A percentile compares a stretch with the other conserved stretches of the same genome.
phyloP scores from a whole-genome alignment of 2,329 filamentous ascomycete genomes.

The Ceratocystiopsis sp. region DNA sequence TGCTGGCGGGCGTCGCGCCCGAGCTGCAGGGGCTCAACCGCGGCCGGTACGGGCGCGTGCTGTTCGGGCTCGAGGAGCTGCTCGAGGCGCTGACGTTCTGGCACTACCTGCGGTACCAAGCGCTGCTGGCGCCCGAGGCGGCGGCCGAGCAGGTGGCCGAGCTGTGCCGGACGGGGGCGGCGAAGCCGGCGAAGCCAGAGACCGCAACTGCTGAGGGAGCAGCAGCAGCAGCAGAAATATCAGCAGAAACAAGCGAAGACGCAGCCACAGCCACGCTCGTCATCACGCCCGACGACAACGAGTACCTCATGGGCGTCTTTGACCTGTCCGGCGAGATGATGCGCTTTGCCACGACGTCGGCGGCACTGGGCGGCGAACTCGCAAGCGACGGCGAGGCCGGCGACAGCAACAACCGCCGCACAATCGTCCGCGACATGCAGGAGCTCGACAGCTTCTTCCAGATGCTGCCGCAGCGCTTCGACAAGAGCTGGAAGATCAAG shows the following conservation, averaged over 20 bases:
- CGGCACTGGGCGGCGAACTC: conserved; percentile 52
- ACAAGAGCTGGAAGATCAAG: conserved; percentile 54
- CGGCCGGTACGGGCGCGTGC: conserved; percentile 62
- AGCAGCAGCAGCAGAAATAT: not conserved
- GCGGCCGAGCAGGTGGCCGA: conserved; percentile 30
- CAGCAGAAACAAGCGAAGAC: conserved; percentile 16
- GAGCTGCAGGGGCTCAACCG: conserved; percentile 69
- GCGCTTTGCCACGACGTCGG: conserved; percentile 81
- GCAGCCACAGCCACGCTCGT: conserved; percentile 4
- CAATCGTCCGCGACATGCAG: conserved; percentile 67
- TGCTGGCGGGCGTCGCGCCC: conserved; percentile 48
- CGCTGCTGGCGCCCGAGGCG: conserved; percentile 51
- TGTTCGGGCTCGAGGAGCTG: conserved; percentile 83
- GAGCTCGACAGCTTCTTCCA: conserved; percentile 62
- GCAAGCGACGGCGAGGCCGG: conserved; percentile 18
- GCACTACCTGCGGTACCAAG: conserved; percentile 68
- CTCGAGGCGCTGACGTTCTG: conserved; percentile 82
- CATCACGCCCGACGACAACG: conserved; percentile 55
- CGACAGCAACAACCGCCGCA: conserved; percentile 18
- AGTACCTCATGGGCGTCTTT: conserved; percentile 83
- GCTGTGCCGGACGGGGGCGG: conserved; percentile 17
- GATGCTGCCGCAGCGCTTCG: conserved; percentile 43
- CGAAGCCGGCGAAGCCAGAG: conserved; percentile 3
- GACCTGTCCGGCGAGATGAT: conserved; percentile 94
- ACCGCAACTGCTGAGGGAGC: conserved; percentile 13